Percentiles rank a stretch among this genome's conserved stretches.
Conservation (phyloP, 2,329 filamentous ascomycete genomes). For the Mycosphaerella arachidis region DNA sequence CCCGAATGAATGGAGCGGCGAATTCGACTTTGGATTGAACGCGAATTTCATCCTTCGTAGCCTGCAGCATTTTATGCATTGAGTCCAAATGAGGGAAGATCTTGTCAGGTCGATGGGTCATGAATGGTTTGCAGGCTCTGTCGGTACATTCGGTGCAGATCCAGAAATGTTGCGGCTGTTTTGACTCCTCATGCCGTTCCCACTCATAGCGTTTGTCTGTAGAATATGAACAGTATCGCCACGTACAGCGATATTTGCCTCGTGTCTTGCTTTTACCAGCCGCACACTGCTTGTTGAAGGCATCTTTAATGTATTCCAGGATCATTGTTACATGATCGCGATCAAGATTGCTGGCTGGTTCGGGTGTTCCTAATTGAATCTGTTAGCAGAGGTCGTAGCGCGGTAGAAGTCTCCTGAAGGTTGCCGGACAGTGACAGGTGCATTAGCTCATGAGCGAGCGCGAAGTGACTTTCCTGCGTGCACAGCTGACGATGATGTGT, state of each 20-base stretch:
- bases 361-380: no score
- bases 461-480: no score
- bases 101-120: neutral
- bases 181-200: constrained; percentile 1
- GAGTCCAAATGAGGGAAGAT: neutral
- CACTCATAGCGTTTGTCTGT: neutral
- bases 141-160: neutral
- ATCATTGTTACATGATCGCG: neutral
- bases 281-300: neutral
- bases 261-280: neutral
- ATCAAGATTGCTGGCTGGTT: no score
- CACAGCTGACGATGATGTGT: no score
- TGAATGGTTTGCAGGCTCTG: neutral
- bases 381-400: no score
- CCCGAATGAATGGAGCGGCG: neutral
- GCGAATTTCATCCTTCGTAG: neutral
- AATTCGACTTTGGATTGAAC: neutral
- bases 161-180: neutral
- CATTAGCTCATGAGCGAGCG: no score
- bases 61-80: neutral
- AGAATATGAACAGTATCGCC: neutral
- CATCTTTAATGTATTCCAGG: neutral
- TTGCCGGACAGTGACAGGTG: no score
- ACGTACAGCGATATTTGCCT: neutral
- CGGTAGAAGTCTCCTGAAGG: no score